Percentiles rank a stretch among this genome's conserved stretches.
phyloP scores from a whole-genome alignment of 2,329 filamentous ascomycete species.

The Xylariaceae sp. region DNA sequence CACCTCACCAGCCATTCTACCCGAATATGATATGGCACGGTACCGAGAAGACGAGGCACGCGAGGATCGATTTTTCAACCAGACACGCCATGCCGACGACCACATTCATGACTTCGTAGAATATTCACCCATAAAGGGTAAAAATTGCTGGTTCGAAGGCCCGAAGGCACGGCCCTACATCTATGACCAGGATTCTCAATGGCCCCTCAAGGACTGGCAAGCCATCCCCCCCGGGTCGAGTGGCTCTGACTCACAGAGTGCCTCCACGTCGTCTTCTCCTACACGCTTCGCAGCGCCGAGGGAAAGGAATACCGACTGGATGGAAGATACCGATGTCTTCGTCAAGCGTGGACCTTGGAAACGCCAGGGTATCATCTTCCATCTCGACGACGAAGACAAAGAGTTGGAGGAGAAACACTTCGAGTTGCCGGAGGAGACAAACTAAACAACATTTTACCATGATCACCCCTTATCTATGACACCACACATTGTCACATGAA shows the following conservation, averaged over 20 bases:
- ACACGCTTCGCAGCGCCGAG: slow-evolving; percentile 15
- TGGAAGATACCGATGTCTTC: slow-evolving; percentile 27
- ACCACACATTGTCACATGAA: no score
- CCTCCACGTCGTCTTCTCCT: slow-evolving; percentile 19
- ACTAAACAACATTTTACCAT: not conserved
- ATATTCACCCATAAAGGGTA: slow-evolving; percentile 28
- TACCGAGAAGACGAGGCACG: slow-evolving; percentile 26
- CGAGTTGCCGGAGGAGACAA: slow-evolving; percentile 26
- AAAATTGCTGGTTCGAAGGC: slow-evolving; percentile 27
- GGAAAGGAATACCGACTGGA: slow-evolving; percentile 28
- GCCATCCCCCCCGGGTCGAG: slow-evolving; percentile 26
- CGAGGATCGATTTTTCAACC: slow-evolving; percentile 25
- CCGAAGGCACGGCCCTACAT: slow-evolving; percentile 25
- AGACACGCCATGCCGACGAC: slow-evolving; percentile 20
- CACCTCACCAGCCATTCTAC: slow-evolving; percentile 28
- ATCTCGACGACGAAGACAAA: slow-evolving; percentile 25
- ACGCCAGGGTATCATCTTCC: slow-evolving; percentile 33
- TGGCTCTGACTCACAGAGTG: slow-evolving; percentile 16
- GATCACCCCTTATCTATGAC: not conserved
- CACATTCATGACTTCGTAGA: slow-evolving; percentile 24
- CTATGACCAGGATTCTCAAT: slow-evolving; percentile 30
- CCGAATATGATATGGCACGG: slow-evolving; percentile 25
- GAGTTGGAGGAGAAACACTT: slow-evolving; percentile 29
- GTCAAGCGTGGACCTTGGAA: slow-evolving; percentile 35
- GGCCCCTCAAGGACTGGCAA: slow-evolving; percentile 36